A percentile compares a stretch with the other conserved stretches of the same genome.
Evolutionary conservation across 2,329 filamentous ascomycete species (phyloP).

Genomic region (Pyrenophora teres): DNA sequence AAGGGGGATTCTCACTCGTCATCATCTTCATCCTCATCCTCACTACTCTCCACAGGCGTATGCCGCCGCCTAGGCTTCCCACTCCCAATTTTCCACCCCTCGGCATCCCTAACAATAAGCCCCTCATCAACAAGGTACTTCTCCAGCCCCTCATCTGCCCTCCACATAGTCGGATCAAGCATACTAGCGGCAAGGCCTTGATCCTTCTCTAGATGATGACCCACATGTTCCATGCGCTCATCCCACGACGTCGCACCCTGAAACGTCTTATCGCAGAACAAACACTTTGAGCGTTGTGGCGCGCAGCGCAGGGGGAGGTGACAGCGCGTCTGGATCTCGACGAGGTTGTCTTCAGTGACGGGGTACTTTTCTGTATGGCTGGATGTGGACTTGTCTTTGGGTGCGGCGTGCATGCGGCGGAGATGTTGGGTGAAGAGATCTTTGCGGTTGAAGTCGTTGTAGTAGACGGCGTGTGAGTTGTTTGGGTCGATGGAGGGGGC

Average conservation of each 20-base stretch:
- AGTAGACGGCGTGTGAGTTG: slow-evolving; percentile 32
- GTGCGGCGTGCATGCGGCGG: slow-evolving; percentile 77
- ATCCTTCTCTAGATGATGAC: slow-evolving; percentile 72
- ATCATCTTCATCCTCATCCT: slow-evolving; percentile 23
- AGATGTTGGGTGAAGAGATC: slow-evolving; percentile 90
- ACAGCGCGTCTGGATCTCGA: slow-evolving; percentile 63
- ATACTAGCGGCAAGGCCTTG: slow-evolving; percentile 32
- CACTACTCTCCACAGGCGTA: slow-evolving; percentile 7
- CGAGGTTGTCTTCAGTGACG: slow-evolving; percentile 59
- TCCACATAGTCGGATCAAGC: slow-evolving; percentile 32
- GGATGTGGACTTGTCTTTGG: slow-evolving; percentile 39
- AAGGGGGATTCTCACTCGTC: no score
- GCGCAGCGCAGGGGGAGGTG: slow-evolving; percentile 63
- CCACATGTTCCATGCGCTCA: slow-evolving; percentile 84
- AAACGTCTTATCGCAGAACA: slow-evolving; percentile 69
- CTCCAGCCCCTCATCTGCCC: slow-evolving; percentile 37
- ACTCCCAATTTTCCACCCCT: slow-evolving; percentile 42
- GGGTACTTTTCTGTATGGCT: slow-evolving; percentile 50
- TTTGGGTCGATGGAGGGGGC: slow-evolving; percentile 41
- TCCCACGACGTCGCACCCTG: slow-evolving; percentile 72
- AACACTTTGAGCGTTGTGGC: slow-evolving; percentile 66
- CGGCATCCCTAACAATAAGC: slow-evolving; percentile 38
- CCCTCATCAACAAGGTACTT: slow-evolving; percentile 49
- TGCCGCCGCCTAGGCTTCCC: slow-evolving; percentile 28
- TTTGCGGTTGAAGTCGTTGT: slow-evolving; percentile 83